A percentile compares a stretch with the other conserved stretches of the same genome.
Conservation (phyloP, 2,329 filamentous ascomycete genomes). For the Diatrype stigma region DNA sequence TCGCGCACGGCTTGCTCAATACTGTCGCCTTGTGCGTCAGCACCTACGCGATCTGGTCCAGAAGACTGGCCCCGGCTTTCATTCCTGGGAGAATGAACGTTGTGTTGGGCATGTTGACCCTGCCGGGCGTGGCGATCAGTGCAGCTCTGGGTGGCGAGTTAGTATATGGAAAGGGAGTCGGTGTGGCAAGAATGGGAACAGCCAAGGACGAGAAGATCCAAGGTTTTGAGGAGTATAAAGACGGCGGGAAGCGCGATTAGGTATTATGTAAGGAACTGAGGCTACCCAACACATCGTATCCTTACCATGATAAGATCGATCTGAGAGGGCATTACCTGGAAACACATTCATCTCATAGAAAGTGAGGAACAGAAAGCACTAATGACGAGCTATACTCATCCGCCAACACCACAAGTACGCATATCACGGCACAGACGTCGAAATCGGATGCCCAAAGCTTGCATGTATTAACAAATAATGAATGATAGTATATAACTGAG, state of each 20-base stretch:
- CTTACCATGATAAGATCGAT: too few relatives aligned
- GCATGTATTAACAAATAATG: too few relatives aligned
- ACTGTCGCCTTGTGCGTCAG: neutral
- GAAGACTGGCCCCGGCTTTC: neutral
- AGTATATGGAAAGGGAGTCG: conserved; percentile 1
- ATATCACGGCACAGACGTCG: too few relatives aligned
- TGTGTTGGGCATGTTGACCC: neutral
- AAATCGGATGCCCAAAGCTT: too few relatives aligned
- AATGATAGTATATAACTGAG: too few relatives aligned
- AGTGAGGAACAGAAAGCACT: too few relatives aligned
- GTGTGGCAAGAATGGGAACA: neutral
- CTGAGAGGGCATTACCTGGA: too few relatives aligned
- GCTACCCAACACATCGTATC: too few relatives aligned
- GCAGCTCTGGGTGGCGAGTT: neutral
- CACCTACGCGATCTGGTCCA: neutral
- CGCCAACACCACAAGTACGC: too few relatives aligned
- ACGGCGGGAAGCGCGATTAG: neutral
- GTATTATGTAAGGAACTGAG: too few relatives aligned
- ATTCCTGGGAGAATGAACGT: neutral
- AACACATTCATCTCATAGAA: too few relatives aligned
- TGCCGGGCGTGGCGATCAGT: neutral
- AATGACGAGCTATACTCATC: too few relatives aligned
- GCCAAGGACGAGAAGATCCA: neutral
- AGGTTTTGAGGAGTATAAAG: neutral
- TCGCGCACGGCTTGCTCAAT: conserved; percentile 1